Evolutionary conservation across 495 filamentous ascomycete species (phyloP).

Genomic region (Penicillium robsamsonii): DNA sequence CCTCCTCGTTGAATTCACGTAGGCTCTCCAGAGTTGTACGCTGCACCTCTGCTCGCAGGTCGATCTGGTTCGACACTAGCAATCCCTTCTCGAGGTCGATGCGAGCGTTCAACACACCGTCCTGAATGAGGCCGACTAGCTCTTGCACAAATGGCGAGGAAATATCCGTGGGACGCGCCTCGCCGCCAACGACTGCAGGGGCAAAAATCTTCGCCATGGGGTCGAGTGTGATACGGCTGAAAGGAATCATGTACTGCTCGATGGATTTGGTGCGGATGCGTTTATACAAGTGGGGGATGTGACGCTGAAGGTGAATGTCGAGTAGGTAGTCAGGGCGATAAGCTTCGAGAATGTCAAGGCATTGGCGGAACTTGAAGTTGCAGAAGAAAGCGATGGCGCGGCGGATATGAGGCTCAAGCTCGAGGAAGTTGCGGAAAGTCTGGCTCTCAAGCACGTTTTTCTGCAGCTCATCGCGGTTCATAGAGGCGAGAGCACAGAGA

Average conservation of each 20-base stretch:
- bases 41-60: constrained; percentile 68
- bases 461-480: constrained; percentile 77
- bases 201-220: constrained; percentile 66
- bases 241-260: constrained; percentile 82
- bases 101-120: constrained; percentile 67
- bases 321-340: constrained; percentile 84
- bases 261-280: constrained; percentile 86
- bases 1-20: constrained; percentile 66
- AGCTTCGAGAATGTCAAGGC: constrained; percentile 75
- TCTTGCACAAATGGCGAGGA: constrained; percentile 69
- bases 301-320: constrained; percentile 80
- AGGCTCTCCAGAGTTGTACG: constrained; percentile 61
- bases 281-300: constrained; percentile 66
- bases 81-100: constrained; percentile 81
- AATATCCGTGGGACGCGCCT: constrained; percentile 42
- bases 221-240: constrained; percentile 68
- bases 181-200: constrained; percentile 33
- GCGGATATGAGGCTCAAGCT: constrained; percentile 91
- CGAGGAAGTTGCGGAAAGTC: constrained; percentile 81
- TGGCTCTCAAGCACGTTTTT: constrained; percentile 71
- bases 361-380: constrained; percentile 79
- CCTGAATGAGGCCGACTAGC: constrained; percentile 71
- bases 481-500: constrained; percentile 84
- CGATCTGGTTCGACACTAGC: constrained; percentile 64
- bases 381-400: constrained; percentile 86